Evolutionary conservation across 768 basidiomycete species (phyloP).

Genomic region (Multifurca ochricompacta): DNA sequence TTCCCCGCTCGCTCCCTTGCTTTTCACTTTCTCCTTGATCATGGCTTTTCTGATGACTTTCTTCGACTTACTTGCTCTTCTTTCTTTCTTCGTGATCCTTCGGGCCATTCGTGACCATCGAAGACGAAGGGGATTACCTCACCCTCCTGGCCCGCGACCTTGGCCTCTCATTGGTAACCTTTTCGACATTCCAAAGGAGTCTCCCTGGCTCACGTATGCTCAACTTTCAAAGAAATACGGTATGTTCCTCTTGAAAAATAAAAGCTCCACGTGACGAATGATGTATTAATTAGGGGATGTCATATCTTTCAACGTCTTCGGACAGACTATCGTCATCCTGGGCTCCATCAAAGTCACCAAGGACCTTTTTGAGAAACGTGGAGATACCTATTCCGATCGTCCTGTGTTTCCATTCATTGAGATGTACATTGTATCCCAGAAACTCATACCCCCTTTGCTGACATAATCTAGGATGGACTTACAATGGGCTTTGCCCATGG

Average conservation of each 20-base stretch:
- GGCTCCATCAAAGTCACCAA: slow-evolving; percentile 37
- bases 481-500: not conserved
- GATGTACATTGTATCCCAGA: not conserved
- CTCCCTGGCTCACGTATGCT: not conserved
- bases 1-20: too few relatives aligned
- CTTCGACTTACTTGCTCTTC: not conserved
- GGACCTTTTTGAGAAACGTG: slow-evolving; percentile 46
- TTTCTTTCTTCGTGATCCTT: not conserved
- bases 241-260: not conserved
- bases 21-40: not conserved
- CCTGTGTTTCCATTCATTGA: not conserved
- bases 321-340: slow-evolving; percentile 36
- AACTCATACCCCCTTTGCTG: not conserved
- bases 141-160: slow-evolving; percentile 6
- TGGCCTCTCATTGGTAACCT: slow-evolving; percentile 5
- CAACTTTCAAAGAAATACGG: slow-evolving; percentile 2
- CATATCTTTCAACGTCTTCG: slow-evolving; percentile 24
- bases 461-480: not conserved
- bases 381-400: slow-evolving; percentile 27
- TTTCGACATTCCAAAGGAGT: not conserved
- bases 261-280: too few relatives aligned
- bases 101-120: not conserved
- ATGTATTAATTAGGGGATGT: not conserved
- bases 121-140: not conserved
- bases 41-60: not conserved